A percentile compares a stretch with the other conserved stretches of the same genome.
phyloP scores from a whole-genome alignment of 495 filamentous ascomycete species.

The Cercophora scortea region DNA sequence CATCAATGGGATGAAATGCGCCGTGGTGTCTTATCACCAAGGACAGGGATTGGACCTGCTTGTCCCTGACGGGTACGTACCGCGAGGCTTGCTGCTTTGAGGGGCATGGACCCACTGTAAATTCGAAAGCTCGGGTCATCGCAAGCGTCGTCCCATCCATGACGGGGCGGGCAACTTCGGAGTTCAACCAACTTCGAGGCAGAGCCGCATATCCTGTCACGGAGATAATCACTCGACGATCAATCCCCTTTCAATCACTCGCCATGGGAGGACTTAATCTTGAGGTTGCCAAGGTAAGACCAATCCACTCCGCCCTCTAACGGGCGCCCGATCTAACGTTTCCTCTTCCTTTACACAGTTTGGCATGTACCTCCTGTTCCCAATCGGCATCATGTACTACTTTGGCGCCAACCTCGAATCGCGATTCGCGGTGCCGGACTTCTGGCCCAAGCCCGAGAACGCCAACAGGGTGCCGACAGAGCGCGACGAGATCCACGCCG shows the following conservation, averaged over 20 bases:
- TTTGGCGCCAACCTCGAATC: conserved; percentile 97
- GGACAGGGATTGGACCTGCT: neutral
- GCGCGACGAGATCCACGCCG: conserved; percentile 72
- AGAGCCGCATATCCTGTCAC: neutral
- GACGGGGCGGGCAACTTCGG: neutral
- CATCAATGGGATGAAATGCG: no score
- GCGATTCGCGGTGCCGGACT: conserved; percentile 77
- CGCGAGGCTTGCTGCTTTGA: neutral
- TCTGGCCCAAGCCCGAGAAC: conserved; percentile 85
- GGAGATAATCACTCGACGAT: neutral
- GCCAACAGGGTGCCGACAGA: conserved; percentile 86
- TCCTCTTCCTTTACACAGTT: conserved; percentile 51
- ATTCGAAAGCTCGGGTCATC: conserved; percentile 1
- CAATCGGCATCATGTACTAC: conserved; percentile 99
- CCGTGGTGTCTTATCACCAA: neutral
- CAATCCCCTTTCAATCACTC: neutral
- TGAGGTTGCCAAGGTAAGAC: conserved; percentile 84
- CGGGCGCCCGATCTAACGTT: neutral
- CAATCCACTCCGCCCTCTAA: conserved; percentile 1
- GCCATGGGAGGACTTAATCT: conserved; percentile 80
- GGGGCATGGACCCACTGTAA: conserved; percentile 4
- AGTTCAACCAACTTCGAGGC: neutral
- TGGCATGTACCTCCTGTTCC: conserved; percentile 97
- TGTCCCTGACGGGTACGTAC: neutral
- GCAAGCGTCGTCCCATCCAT: neutral